Evolutionary conservation across 495 filamentous ascomycete species (phyloP).

Genomic region (Aspergillus affinis): DNA sequence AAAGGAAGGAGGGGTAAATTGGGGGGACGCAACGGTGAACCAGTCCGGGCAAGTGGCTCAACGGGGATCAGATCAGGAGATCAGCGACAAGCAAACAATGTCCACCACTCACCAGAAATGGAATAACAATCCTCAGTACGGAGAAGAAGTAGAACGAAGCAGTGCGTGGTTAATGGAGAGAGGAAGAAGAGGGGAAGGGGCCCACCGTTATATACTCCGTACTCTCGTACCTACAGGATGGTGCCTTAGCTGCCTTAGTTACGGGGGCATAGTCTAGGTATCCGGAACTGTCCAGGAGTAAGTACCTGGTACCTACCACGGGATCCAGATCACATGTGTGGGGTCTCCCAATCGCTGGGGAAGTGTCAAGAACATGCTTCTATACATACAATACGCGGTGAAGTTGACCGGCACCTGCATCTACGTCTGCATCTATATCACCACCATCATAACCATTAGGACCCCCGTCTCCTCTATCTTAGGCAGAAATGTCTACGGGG

Average conservation of each 20-base stretch:
- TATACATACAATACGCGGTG: too few species aligned
- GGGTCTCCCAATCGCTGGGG: too few species aligned
- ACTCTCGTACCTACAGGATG: too few species aligned
- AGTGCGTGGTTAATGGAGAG: too few species aligned
- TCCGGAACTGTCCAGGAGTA: background rate
- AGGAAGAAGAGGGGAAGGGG: background rate
- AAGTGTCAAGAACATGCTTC: background rate
- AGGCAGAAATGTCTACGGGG: background rate
- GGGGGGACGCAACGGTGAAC: background rate
- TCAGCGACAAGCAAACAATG: background rate
- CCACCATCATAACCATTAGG: too few species aligned
- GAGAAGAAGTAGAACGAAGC: background rate
- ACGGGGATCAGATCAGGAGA: background rate
- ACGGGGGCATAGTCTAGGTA: too few species aligned
- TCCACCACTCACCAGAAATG: too few species aligned
- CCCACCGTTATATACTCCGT: background rate
- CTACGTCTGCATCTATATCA: too few species aligned
- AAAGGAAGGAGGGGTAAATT: conserved; percentile 11
- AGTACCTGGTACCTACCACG: background rate
- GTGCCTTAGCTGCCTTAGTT: too few species aligned
- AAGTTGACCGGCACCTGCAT: too few species aligned
- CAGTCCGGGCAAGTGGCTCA: background rate
- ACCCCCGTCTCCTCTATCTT: too few species aligned
- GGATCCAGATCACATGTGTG: background rate
- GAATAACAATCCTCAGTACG: too few species aligned